Conservation (phyloP, 257 asterid species). For the Scutellaria minor region DNA sequence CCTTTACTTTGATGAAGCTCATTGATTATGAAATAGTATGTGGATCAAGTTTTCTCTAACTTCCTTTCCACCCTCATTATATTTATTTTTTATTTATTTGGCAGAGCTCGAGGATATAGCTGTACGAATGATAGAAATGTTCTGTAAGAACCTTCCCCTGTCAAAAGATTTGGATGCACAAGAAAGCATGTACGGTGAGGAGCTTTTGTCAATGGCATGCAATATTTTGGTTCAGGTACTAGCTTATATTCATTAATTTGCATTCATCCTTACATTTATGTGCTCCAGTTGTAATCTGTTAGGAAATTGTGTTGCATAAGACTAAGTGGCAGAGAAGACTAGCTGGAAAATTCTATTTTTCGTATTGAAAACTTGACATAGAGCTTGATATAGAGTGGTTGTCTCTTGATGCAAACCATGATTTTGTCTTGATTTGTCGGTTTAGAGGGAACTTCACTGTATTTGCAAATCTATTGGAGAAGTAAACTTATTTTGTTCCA, state of each 20-base stretch:
- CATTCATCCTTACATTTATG: conserved; percentile 8
- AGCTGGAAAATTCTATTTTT: conserved; percentile 13
- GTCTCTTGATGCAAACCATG: conserved; percentile 3
- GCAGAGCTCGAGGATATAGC: conserved; percentile 78
- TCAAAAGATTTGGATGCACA: conserved; percentile 87
- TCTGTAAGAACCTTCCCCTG: conserved; percentile 71
- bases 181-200: conserved; percentile 93
- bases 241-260: conserved; percentile 23
- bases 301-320: neutral
- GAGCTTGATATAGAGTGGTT: conserved; percentile 17
- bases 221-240: conserved; percentile 91
- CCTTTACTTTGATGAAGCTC: conserved; percentile 20
- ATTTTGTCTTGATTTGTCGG: conserved; percentile 16
- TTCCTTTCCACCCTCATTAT: conserved; percentile 4
- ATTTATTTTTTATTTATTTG: conserved; percentile 32
- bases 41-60: conserved; percentile 16
- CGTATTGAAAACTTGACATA: conserved; percentile 20
- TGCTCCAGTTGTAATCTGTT: conserved; percentile 23
- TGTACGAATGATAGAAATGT: conserved; percentile 68
- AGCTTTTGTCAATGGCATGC: conserved; percentile 86
- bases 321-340: neutral
- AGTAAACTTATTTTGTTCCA: conserved; percentile 23
- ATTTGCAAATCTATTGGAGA: conserved; percentile 1
- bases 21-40: conserved; percentile 22
- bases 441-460: conserved; percentile 26